A percentile compares a stretch with the other conserved stretches of the same genome.
Conservation (phyloP, 2,329 filamentous ascomycete genomes). For the Hypoxylon sp. region DNA sequence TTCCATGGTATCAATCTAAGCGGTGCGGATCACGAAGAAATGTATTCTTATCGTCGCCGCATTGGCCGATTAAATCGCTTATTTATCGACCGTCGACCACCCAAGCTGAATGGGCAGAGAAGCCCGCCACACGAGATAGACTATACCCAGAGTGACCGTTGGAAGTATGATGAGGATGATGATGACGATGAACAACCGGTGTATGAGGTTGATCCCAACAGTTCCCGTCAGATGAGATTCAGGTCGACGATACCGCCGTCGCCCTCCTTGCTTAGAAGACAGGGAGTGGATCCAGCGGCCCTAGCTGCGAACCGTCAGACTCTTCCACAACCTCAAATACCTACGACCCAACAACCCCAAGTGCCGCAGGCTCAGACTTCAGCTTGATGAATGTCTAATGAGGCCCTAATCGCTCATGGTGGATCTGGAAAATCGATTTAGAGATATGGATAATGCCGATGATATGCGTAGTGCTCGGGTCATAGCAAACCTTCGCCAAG, state of each 20-base stretch:
- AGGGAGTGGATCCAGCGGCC: constrained; percentile 52
- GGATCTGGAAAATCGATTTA: not conserved
- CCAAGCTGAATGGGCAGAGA: constrained; percentile 57
- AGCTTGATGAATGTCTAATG: constrained; percentile 3
- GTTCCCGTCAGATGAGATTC: constrained; percentile 72
- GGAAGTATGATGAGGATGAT: constrained; percentile 90
- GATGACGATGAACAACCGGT: constrained; percentile 81
- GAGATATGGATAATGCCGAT: not conserved
- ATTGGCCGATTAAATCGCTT: constrained; percentile 87
- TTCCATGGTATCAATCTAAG: constrained; percentile 60
- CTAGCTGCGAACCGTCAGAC: constrained; percentile 45
- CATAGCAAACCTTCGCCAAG: constrained; percentile 6
- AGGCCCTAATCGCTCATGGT: not conserved
- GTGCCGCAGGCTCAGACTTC: constrained; percentile 37
- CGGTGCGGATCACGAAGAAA: constrained; percentile 58
- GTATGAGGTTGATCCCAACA: constrained; percentile 82
- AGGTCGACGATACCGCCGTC: constrained; percentile 70
- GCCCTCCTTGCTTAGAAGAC: constrained; percentile 59
- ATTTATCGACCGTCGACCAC: constrained; percentile 87
- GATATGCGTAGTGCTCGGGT: constrained; percentile 2
- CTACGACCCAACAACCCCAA: constrained; percentile 39
- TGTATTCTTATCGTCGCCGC: constrained; percentile 83
- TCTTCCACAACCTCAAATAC: constrained; percentile 45
- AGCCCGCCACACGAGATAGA: constrained; percentile 53
- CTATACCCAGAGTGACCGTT: constrained; percentile 71